Evolutionary conservation across 2,329 filamentous ascomycete species (phyloP).

Genomic region (Botrytis squamosa): DNA sequence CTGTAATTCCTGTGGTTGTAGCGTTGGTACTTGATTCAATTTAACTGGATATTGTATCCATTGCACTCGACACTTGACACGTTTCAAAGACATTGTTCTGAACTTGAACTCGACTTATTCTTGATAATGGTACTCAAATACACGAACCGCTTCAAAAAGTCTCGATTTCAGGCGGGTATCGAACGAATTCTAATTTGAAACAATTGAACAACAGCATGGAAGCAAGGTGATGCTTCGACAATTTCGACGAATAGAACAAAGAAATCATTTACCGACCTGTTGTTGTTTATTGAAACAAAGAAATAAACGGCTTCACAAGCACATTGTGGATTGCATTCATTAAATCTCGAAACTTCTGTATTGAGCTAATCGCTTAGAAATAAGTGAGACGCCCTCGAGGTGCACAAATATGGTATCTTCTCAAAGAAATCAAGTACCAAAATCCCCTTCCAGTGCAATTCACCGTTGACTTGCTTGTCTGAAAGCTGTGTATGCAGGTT

Average conservation of each 20-base stretch:
- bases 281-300: background rate
- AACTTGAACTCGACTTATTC: background rate
- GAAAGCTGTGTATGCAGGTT: constrained; percentile 5
- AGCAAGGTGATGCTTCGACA: background rate
- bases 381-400: background rate
- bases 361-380: constrained; percentile 12
- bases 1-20: background rate
- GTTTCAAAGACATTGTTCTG: background rate
- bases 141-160: background rate
- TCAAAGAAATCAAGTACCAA: constrained; percentile 9
- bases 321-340: background rate
- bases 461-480: background rate
- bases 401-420: constrained; percentile 10
- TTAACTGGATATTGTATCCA: background rate
- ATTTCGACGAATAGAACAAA: background rate
- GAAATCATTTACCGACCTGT: background rate
- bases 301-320: background rate
- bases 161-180: background rate
- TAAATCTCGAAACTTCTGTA: constrained; percentile 13
- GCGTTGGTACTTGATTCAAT: background rate
- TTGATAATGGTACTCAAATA: background rate
- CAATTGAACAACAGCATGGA: background rate
- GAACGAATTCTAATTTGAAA: background rate
- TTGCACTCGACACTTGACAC: background rate
- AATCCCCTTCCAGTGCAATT: background rate